These are phyloP conservation scores for Saccharomycopsis lassenensis DNA, from an alignment of 805 yeast species.

Conservation along the genomic window DNA sequence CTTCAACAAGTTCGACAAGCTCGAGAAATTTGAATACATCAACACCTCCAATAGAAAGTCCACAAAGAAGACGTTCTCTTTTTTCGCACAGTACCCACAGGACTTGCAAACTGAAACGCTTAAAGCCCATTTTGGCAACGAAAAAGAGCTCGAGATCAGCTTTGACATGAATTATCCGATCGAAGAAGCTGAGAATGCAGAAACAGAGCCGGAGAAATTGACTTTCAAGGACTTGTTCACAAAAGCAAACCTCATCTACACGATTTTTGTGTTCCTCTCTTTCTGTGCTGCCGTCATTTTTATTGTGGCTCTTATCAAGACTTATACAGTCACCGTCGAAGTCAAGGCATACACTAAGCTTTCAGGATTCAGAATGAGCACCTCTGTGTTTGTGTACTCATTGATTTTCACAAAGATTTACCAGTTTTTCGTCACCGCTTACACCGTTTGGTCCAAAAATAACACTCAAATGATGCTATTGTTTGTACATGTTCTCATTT, in stretches of 20 bases:
- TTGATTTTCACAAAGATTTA: constrained; percentile 12
- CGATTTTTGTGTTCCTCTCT: constrained; percentile 8
- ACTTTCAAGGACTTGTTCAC: neutral
- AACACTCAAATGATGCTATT: constrained; percentile 8
- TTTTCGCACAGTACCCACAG: neutral
- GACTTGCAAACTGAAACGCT: neutral
- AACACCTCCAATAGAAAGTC: too few species aligned
- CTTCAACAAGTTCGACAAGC: too few species aligned
- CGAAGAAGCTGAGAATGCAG: neutral
- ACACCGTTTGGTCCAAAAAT: constrained; percentile 7
- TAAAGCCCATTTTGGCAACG: too few species aligned
- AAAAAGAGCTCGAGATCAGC: too few species aligned
- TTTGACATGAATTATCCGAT: too few species aligned
- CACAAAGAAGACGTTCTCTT: neutral
- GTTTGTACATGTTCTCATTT: constrained; percentile 8
- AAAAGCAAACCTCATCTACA: constrained; percentile 1
- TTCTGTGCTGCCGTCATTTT: constrained; percentile 5
- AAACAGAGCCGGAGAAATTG: neutral
- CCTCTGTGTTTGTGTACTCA: neutral
- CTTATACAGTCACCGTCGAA: too few species aligned
- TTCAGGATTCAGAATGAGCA: neutral
- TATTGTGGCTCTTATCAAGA: constrained; percentile 1
- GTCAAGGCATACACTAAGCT: too few species aligned
- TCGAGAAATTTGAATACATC: too few species aligned
- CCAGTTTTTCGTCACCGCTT: constrained; percentile 5